Conservation (phyloP, 257 asterid species). For the Solanum ahanhuiri region DNA sequence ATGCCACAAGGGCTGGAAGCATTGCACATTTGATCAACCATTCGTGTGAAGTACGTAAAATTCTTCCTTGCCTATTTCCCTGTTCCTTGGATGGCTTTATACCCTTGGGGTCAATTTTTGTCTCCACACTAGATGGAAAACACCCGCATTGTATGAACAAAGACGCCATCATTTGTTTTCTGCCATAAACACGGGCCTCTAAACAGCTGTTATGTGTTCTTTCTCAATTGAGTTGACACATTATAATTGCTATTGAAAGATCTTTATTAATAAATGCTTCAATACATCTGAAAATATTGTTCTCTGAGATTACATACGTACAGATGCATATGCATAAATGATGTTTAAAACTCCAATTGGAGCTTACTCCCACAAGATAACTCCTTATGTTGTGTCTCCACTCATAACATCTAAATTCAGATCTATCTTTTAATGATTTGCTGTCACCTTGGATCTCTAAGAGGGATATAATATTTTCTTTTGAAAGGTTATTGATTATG, state of each 20-base stretch:
- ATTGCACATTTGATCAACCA: conserved; percentile 96
- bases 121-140: background rate
- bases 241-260: background rate
- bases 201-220: background rate
- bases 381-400: background rate
- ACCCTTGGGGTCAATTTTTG: background rate
- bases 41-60: conserved; percentile 80
- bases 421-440: background rate
- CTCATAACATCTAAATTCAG: background rate
- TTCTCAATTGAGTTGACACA: background rate
- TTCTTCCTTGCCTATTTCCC: background rate
- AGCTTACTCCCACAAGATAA: background rate
- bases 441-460: background rate
- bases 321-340: background rate
- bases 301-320: background rate
- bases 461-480: background rate
- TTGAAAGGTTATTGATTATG: background rate
- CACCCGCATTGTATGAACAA: background rate
- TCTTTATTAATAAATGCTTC: no score
- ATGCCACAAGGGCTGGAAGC: conserved; percentile 97
- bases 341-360: background rate
- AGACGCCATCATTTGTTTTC: background rate
- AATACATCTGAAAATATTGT: no score
- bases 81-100: background rate
- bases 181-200: background rate